Conservation (phyloP, 2,329 filamentous ascomycete genomes). For the Colletotrichum tanaceti region DNA sequence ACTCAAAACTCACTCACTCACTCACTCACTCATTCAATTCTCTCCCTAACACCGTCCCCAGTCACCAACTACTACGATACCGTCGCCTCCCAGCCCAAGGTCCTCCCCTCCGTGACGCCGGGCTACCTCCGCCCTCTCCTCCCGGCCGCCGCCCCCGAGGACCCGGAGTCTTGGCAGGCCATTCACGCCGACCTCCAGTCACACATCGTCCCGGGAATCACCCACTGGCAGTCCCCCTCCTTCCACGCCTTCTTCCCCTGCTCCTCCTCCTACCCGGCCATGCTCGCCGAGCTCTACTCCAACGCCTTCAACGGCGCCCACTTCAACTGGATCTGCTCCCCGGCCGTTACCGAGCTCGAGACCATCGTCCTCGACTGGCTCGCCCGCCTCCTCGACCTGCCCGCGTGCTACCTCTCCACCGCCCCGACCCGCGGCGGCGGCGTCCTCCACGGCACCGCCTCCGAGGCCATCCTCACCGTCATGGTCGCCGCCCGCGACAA, state of each 20-base stretch:
- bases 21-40: no score
- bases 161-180: slow-evolving; percentile 78
- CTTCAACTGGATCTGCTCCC: slow-evolving; percentile 97
- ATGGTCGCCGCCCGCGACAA: slow-evolving; percentile 89
- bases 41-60: slow-evolving; percentile 49
- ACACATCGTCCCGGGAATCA: slow-evolving; percentile 91
- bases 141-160: slow-evolving; percentile 71
- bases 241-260: slow-evolving; percentile 98
- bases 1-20: slow-evolving; percentile 8
- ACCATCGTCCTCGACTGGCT: slow-evolving; percentile 95
- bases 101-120: slow-evolving; percentile 82
- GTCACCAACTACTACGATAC: slow-evolving; percentile 87
- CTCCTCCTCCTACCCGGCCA: slow-evolving; percentile 81
- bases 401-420: slow-evolving; percentile 77
- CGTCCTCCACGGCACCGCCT: slow-evolving; percentile 93
- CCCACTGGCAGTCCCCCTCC: slow-evolving; percentile 93
- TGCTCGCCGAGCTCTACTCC: slow-evolving; percentile 93
- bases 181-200: slow-evolving; percentile 87
- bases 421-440: slow-evolving; percentile 81
- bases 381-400: slow-evolving; percentile 78
- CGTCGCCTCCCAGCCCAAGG: slow-evolving; percentile 71
- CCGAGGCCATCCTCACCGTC: slow-evolving; percentile 86
- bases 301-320: slow-evolving; percentile 89
- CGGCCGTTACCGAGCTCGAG: slow-evolving; percentile 92
- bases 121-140: slow-evolving; percentile 88